Evolutionary conservation across 2,329 filamentous ascomycete genomes (phyloP).

Genomic region (Neonectria hederae): DNA sequence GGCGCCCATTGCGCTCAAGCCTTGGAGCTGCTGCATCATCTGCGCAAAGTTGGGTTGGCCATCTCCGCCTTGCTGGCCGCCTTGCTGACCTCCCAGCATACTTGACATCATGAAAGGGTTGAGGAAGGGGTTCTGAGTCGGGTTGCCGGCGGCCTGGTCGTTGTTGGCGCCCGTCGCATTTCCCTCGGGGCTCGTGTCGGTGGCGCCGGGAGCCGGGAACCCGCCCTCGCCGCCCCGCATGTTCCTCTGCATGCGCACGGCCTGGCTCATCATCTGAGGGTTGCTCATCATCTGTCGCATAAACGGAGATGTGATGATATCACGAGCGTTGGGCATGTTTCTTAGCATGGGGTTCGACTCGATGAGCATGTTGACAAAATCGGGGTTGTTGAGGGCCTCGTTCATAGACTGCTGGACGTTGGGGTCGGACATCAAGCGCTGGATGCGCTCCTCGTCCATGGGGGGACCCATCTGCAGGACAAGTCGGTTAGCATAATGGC

Average conservation of each 20-base stretch:
- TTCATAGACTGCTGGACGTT: slow-evolving; percentile 88
- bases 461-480: slow-evolving; percentile 83
- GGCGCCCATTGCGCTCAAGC: slow-evolving; percentile 42
- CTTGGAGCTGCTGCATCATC: slow-evolving; percentile 43
- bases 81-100: slow-evolving; percentile 33
- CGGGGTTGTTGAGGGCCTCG: slow-evolving; percentile 94
- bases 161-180: slow-evolving; percentile 45
- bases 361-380: slow-evolving; percentile 94
- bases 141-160: slow-evolving; percentile 44
- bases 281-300: slow-evolving; percentile 95
- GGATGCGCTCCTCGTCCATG: slow-evolving; percentile 80
- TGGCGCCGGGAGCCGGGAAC: slow-evolving; percentile 92
- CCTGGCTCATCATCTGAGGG: slow-evolving; percentile 83
- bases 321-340: slow-evolving; percentile 77
- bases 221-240: slow-evolving; percentile 65
- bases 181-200: slow-evolving; percentile 79
- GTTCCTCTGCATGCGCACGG: slow-evolving; percentile 83
- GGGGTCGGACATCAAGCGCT: slow-evolving; percentile 88
- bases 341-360: slow-evolving; percentile 86
- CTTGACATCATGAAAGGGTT: slow-evolving; percentile 46
- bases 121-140: slow-evolving; percentile 55
- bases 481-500: slow-evolving; percentile 21
- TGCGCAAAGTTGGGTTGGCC: slow-evolving; percentile 28
- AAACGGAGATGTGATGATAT: slow-evolving; percentile 87
- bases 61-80: slow-evolving; percentile 26